A percentile compares a stretch with the other conserved stretches of the same genome.
Conservation (phyloP, 805 yeast genomes). For the Starmerella geochares region DNA sequence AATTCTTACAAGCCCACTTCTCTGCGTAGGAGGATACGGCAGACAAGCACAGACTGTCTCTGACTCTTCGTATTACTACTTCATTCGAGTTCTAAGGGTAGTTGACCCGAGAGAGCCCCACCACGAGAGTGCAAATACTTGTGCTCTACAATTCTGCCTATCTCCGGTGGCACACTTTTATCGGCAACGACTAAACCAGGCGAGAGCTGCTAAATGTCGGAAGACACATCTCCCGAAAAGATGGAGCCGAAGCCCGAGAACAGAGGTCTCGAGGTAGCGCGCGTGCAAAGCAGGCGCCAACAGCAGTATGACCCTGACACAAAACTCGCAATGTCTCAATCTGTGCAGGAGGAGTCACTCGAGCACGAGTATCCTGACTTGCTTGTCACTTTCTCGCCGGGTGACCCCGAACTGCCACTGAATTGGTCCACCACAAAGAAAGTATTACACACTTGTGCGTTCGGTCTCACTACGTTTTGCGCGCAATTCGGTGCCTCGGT, state of each 20-base stretch:
- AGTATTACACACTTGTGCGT: slow-evolving; percentile 34
- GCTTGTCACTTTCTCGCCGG: slow-evolving; percentile 6
- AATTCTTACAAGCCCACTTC: not conserved
- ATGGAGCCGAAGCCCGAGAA: slow-evolving; percentile 1
- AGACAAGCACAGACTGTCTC: not conserved
- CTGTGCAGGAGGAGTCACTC: not conserved
- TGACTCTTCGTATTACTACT: not conserved
- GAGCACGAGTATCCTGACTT: slow-evolving; percentile 18
- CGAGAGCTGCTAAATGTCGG: not conserved
- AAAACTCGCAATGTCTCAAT: not conserved
- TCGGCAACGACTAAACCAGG: too few relatives aligned
- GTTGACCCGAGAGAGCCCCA: too few relatives aligned
- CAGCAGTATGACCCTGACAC: not conserved
- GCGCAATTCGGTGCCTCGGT: slow-evolving; percentile 48
- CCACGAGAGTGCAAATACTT: too few relatives aligned
- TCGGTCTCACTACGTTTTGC: slow-evolving; percentile 40
- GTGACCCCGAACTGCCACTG: slow-evolving; percentile 35
- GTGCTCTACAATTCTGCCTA: too few relatives aligned
- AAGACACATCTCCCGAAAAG: not conserved
- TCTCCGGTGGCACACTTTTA: too few relatives aligned
- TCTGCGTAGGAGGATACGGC: not conserved
- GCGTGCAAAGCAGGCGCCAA: slow-evolving; percentile 1
- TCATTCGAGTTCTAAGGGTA: not conserved
- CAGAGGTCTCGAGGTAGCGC: not conserved
- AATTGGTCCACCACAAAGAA: slow-evolving; percentile 45